phyloP scores from a whole-genome alignment of 2,329 filamentous ascomycete species.

The Fusarium continuum region DNA sequence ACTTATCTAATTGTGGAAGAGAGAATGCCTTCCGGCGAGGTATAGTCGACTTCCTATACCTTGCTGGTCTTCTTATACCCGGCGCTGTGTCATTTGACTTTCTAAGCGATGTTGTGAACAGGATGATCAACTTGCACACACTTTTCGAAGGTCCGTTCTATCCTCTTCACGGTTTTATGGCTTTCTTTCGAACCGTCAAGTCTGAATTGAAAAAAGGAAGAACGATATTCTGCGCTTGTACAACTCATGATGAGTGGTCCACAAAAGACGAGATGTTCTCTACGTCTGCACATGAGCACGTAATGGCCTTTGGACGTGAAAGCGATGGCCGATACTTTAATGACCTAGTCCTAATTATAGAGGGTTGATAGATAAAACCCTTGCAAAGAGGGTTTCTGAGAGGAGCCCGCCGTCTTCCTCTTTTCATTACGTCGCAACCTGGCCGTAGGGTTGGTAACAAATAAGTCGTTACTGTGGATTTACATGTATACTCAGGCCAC shows the following conservation, averaged over 20 bases:
- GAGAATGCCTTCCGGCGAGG: not conserved
- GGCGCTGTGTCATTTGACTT: not conserved
- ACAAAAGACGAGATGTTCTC: not conserved
- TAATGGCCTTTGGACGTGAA: not conserved
- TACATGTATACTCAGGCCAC: too few species aligned
- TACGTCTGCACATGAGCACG: not conserved
- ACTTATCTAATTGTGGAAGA: not conserved
- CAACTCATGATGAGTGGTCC: not conserved
- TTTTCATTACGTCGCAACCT: too few species aligned
- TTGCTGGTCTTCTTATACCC: not conserved
- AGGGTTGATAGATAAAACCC: not conserved
- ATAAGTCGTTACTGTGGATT: too few species aligned
- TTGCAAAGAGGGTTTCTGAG: not conserved
- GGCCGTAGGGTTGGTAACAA: too few species aligned
- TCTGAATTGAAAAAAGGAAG: not conserved
- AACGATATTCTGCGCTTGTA: not conserved
- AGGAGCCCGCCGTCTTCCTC: too few species aligned
- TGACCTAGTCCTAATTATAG: not conserved
- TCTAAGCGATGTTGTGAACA: not conserved
- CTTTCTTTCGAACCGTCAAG: not conserved
- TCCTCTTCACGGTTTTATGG: not conserved
- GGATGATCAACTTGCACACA: not conserved
- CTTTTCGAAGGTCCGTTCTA: not conserved
- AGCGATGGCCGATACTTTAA: not conserved
- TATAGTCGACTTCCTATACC: not conserved